phyloP scores from a whole-genome alignment of 1,139 yeast genomes.

The Protomyces inundatus region DNA sequence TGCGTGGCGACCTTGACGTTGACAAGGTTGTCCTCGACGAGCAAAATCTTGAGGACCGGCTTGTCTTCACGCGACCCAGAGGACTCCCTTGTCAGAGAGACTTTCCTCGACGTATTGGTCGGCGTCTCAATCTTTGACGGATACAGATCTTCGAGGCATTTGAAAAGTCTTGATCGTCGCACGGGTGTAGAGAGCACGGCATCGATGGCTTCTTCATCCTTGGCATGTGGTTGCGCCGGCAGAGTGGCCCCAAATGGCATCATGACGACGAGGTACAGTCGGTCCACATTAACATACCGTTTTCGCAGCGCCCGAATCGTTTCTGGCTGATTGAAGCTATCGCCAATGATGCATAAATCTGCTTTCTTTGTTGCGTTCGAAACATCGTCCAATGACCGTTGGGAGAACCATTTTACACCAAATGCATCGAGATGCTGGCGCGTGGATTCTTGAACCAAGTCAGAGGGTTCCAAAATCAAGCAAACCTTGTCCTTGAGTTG shows the following conservation, averaged over 20 bases:
- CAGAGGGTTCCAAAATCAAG: slow-evolving; percentile 11
- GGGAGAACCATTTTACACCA: slow-evolving; percentile 2
- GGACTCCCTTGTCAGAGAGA: too few species aligned
- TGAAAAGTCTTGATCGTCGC: slow-evolving; percentile 1
- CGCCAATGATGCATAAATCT: slow-evolving; percentile 19
- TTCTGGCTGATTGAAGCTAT: slow-evolving; percentile 22
- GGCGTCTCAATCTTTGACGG: neutral
- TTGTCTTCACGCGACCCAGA: too few species aligned
- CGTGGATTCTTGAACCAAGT: neutral
- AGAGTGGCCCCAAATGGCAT: slow-evolving; percentile 24
- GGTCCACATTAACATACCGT: neutral
- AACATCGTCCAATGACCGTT: neutral
- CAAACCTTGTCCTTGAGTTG: neutral
- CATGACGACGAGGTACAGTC: slow-evolving; percentile 11
- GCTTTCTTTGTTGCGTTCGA: neutral
- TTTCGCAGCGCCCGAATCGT: slow-evolving; percentile 5
- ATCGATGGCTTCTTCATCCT: slow-evolving; percentile 12
- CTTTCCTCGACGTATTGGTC: too few species aligned
- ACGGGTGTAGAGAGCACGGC: slow-evolving; percentile 19
- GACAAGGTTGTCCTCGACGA: slow-evolving; percentile 26
- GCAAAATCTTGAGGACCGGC: slow-evolving; percentile 8
- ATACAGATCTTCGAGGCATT: slow-evolving; percentile 2
- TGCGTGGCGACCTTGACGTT: slow-evolving; percentile 25
- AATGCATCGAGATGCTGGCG: slow-evolving; percentile 5
- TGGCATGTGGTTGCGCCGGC: slow-evolving; percentile 6